Conservation (phyloP, 73 alveolate species). For the Paraurostyla sp. region DNA sequence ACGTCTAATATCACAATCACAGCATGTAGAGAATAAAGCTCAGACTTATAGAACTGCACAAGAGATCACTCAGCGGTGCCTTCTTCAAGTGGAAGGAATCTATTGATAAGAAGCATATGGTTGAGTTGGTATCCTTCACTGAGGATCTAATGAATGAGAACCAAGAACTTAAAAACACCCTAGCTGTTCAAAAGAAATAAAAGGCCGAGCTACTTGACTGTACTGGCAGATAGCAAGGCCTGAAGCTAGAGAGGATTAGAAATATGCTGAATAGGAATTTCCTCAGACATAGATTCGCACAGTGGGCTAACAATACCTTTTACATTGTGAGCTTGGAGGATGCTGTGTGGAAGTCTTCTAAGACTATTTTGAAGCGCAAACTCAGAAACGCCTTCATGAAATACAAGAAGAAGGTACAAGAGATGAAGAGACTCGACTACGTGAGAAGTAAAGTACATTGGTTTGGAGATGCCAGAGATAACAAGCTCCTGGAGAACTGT, state of each 20-base stretch:
- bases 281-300: slow-evolving; percentile 41
- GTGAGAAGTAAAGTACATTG: slow-evolving; percentile 54
- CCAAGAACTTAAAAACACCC: slow-evolving; percentile 40
- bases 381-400: slow-evolving; percentile 53
- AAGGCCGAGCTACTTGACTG: not conserved
- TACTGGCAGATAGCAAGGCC: not conserved
- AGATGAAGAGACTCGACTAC: slow-evolving; percentile 58
- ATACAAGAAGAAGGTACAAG: slow-evolving; percentile 47
- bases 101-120: slow-evolving; percentile 36
- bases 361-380: slow-evolving; percentile 16
- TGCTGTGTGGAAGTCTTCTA: slow-evolving; percentile 44
- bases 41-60: slow-evolving; percentile 55
- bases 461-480: slow-evolving; percentile 20
- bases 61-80: slow-evolving; percentile 38
- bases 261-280: slow-evolving; percentile 61
- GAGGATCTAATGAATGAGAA: slow-evolving; percentile 65
- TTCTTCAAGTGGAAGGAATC: slow-evolving; percentile 62
- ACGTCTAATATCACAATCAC: slow-evolving; percentile 49
- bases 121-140: slow-evolving; percentile 18
- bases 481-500: not conserved
- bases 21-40: slow-evolving; percentile 54
- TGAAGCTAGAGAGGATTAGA: slow-evolving; percentile 63
- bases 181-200: not conserved
- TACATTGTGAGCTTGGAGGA: slow-evolving; percentile 30
- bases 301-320: slow-evolving; percentile 52